phyloP scores from a whole-genome alignment of 805 yeast genomes.

The Yamadazyma paraphyllophila region DNA sequence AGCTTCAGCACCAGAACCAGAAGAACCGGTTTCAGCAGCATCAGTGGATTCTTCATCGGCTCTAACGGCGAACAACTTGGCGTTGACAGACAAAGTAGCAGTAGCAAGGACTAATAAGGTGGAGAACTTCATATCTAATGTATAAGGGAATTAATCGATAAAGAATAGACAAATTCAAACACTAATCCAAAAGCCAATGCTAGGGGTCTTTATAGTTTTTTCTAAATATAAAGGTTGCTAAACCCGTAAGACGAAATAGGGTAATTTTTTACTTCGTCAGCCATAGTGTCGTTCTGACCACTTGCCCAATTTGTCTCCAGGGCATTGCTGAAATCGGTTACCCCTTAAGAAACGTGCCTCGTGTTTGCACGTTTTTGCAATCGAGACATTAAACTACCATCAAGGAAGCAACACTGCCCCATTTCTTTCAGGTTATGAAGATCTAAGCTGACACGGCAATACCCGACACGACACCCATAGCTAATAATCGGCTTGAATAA shows the following conservation, averaged over 20 bases:
- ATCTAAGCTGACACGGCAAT: not conserved
- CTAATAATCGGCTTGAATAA: not conserved
- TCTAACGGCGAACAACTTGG: conserved; percentile 14
- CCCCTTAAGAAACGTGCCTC: conserved; percentile 7
- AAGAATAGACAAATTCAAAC: not conserved
- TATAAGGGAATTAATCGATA: not conserved
- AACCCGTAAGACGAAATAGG: not conserved
- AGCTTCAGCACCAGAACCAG: conserved; percentile 1
- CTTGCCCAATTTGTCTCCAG: not conserved
- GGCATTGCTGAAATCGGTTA: conserved; percentile 2
- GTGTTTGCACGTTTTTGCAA: conserved; percentile 5
- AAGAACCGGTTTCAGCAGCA: conserved; percentile 14
- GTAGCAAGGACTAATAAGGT: conserved; percentile 11
- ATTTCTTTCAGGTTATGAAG: not conserved
- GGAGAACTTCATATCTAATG: conserved; percentile 12
- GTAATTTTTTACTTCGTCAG: not conserved
- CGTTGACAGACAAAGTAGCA: conserved; percentile 11
- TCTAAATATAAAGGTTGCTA: not conserved
- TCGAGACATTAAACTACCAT: not conserved
- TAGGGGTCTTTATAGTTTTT: conserved; percentile 3
- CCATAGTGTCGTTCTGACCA: conserved; percentile 3
- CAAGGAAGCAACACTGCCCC: conserved; percentile 3
- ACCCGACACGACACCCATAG: not conserved
- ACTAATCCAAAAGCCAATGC: not conserved
- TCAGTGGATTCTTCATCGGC: conserved; percentile 8